These are phyloP conservation scores for Neonectria sp. DNA, from an alignment of 2,329 filamentous ascomycete genomes.

Conservation along the genomic window DNA sequence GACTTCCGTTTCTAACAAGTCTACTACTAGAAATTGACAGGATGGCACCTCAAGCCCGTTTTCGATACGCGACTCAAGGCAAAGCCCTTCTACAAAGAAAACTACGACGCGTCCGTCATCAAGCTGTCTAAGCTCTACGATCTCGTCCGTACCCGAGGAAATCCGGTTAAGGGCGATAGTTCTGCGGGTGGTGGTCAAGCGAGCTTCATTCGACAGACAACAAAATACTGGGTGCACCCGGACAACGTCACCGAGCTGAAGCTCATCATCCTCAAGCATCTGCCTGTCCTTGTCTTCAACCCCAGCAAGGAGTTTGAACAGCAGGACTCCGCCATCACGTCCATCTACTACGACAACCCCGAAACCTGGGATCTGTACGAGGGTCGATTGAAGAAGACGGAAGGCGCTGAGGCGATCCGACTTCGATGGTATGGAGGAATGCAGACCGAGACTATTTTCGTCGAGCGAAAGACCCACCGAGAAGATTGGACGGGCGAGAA, in stretches of 20 bases:
- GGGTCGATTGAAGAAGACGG: constrained; percentile 96
- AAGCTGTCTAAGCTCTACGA: constrained; percentile 97
- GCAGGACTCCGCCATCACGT: constrained; percentile 94
- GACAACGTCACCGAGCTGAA: constrained; percentile 99
- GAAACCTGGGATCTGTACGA: constrained; percentile 95
- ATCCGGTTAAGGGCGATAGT: constrained; percentile 92
- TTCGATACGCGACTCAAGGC: constrained; percentile 95
- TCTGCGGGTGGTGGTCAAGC: constrained; percentile 92
- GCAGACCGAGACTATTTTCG: constrained; percentile 94
- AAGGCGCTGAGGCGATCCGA: constrained; percentile 96
- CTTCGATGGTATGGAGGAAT: constrained; percentile 98
- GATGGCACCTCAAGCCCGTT: constrained; percentile 94
- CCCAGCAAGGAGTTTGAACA: constrained; percentile 95
- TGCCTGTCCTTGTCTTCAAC: constrained; percentile 98
- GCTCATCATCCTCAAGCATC: constrained; percentile 96
- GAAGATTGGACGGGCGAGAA: constrained; percentile 99
- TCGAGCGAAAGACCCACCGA: constrained; percentile 97
- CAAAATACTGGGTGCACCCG: constrained; percentile 99
- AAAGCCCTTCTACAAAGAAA: constrained; percentile 98
- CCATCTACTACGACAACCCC: constrained; percentile 98
- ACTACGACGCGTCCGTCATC: constrained; percentile 96
- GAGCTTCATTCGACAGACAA: constrained; percentile 96
- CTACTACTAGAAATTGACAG: constrained; percentile 86
- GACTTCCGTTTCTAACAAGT: constrained; percentile 38
- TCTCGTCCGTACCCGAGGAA: constrained; percentile 91